Conservation (phyloP, 257 asterid species). For the Anisodus tanguticus region DNA sequence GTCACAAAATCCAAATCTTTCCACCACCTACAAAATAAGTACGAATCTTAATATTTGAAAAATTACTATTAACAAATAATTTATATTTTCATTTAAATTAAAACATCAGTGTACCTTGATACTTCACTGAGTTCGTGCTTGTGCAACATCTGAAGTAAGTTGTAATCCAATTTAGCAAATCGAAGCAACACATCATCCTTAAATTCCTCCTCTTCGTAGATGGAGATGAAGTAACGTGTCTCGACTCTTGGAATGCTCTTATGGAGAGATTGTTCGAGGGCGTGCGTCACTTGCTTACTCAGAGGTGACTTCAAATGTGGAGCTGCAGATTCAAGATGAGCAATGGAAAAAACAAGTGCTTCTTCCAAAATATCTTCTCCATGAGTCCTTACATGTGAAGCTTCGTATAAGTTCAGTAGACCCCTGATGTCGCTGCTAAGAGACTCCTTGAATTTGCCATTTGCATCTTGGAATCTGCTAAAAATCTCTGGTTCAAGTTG, state of each 20-base stretch:
- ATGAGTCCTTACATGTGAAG: conserved; percentile 44
- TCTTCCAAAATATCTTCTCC: conserved; percentile 46
- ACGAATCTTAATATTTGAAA: not conserved
- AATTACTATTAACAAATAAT: not conserved
- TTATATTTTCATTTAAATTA: not conserved
- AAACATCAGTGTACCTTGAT: conserved; percentile 35
- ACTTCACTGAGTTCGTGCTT: conserved; percentile 42
- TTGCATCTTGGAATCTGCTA: not conserved
- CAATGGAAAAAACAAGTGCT: conserved; percentile 29
- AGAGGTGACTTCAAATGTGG: conserved; percentile 33
- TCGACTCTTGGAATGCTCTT: conserved; percentile 43
- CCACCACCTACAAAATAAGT: conserved; percentile 34
- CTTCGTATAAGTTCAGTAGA: conserved; percentile 44
- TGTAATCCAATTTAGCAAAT: conserved; percentile 45
- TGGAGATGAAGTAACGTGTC: conserved; percentile 34
- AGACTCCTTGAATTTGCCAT: conserved; percentile 30
- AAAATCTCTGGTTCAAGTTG: too few relatives aligned
- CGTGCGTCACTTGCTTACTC: conserved; percentile 36
- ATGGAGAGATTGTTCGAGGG: conserved; percentile 41
- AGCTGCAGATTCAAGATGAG: conserved; percentile 33
- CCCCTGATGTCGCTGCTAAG: not conserved
- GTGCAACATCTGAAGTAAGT: conserved; percentile 40
- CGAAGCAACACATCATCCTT: conserved; percentile 34
- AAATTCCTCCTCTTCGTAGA: conserved; percentile 37
- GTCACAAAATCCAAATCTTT: conserved; percentile 29